A percentile compares a stretch with the other conserved stretches of the same genome.
These are phyloP conservation scores for Drechslera avenae DNA, from an alignment of 2,329 filamentous ascomycete species.

Conservation along the genomic window DNA sequence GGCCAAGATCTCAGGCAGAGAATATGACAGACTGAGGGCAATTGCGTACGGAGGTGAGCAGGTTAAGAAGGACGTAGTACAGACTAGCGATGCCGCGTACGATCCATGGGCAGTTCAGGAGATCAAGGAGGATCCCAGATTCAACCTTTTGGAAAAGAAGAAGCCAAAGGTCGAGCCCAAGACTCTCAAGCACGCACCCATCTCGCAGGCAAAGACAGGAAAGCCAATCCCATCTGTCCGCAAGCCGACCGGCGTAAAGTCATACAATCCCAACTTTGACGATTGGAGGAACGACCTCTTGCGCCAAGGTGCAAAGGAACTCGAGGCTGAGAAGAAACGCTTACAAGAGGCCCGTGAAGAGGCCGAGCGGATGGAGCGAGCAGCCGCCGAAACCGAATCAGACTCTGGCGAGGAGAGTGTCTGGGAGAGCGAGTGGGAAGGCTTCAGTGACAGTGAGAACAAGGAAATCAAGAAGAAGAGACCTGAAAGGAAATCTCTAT, in stretches of 20 bases:
- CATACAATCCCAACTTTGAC: constrained; percentile 88
- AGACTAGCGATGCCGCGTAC: constrained; percentile 66
- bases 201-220: constrained; percentile 82
- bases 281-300: constrained; percentile 82
- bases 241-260: constrained; percentile 80
- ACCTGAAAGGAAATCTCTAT: constrained; percentile 81
- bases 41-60: constrained; percentile 75
- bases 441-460: constrained; percentile 53
- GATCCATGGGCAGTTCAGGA: constrained; percentile 76
- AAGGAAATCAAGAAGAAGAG: constrained; percentile 73
- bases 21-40: constrained; percentile 76
- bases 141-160: constrained; percentile 70
- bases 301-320: constrained; percentile 75
- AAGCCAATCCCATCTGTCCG: constrained; percentile 78
- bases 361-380: constrained; percentile 68
- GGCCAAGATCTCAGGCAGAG: constrained; percentile 82
- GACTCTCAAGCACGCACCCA: constrained; percentile 75
- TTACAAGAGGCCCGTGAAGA: constrained; percentile 71
- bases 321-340: constrained; percentile 78
- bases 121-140: constrained; percentile 58
- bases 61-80: constrained; percentile 53
- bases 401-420: constrained; percentile 86
- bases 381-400: constrained; percentile 73
- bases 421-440: constrained; percentile 84
- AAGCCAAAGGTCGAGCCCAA: constrained; percentile 72